phyloP scores from a whole-genome alignment of 2,329 filamentous ascomycete species.

The Venturia effusa region DNA sequence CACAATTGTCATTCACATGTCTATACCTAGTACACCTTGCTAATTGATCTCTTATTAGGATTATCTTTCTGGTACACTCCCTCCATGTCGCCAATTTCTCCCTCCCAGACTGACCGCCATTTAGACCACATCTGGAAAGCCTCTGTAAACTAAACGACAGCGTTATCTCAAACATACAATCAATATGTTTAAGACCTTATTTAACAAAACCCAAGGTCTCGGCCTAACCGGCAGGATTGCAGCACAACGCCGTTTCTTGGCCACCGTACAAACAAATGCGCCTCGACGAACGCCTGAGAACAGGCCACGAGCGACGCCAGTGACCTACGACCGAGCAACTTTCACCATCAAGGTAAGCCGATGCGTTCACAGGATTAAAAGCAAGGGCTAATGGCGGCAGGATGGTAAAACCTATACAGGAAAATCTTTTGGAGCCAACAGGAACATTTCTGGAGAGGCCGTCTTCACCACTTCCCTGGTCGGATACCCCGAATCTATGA shows the following conservation, averaged over 20 bases:
- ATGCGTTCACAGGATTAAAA: background rate
- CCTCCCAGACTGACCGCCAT: slow-evolving; percentile 18
- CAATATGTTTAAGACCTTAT: slow-evolving; percentile 44
- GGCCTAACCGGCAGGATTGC: slow-evolving; percentile 31
- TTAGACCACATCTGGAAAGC: slow-evolving; percentile 59
- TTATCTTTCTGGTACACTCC: slow-evolving; percentile 50
- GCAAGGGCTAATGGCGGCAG: slow-evolving; percentile 29
- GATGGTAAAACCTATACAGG: slow-evolving; percentile 94
- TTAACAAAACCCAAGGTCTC: slow-evolving; percentile 39
- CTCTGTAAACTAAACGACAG: slow-evolving; percentile 44
- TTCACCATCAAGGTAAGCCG: slow-evolving; percentile 77
- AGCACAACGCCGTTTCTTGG: slow-evolving; percentile 44
- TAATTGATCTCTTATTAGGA: slow-evolving; percentile 32
- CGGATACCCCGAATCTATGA: slow-evolving; percentile 86
- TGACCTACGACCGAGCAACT: slow-evolving; percentile 69
- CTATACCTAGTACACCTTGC: background rate
- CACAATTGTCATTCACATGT: background rate
- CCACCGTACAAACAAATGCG: slow-evolving; percentile 58
- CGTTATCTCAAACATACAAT: slow-evolving; percentile 15
- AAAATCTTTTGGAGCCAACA: slow-evolving; percentile 90
- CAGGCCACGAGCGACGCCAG: slow-evolving; percentile 51
- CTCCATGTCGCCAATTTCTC: slow-evolving; percentile 12
- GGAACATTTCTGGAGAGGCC: slow-evolving; percentile 94
- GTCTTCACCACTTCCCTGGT: slow-evolving; percentile 98
- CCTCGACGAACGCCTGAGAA: slow-evolving; percentile 55